Evolutionary conservation across 805 yeast genomes (phyloP), one percentile per base, ranked within the genome.

Genomic region (Sugiyamaella marilandica): DNA sequence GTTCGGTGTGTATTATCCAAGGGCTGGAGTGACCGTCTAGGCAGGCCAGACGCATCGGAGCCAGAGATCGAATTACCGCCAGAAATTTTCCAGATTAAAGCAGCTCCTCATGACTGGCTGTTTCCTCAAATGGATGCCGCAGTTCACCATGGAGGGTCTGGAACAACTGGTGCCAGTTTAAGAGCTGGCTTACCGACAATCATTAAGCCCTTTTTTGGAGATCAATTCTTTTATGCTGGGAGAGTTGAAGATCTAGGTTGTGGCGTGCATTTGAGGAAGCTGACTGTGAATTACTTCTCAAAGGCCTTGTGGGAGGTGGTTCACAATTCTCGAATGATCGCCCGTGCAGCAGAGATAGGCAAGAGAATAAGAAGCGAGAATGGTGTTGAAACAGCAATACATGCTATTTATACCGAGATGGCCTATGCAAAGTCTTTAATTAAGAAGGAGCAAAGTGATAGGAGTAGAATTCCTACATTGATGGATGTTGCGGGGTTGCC

Each of bases 91-190:
- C 82, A 81, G 57, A 72, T 87, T 5, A 94, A 94, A 1, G 65
- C 83, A 9, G 74, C 87, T 11, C 96, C 97, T 0, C 98, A 92
- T 65, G 96, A 90, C 65, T 92, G 98, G 98, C 71, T 92, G 35
- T 92, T 92, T 69, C 85, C 92, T 0, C 82, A 80, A 55, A 74
- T 92, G 43, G 96, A 92, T 69, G 97, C 92, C 0, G 96, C 96
- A 0, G 97, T 92, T 2, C 98, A 92, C 65, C 98, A 92, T 66
- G 98, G 98, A 37, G 98, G 98, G 0, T 85, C 96, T 0, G 98
- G 98, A 1, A 88, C 97, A 0, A 92, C 97, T 0, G 98, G 98
- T 7, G 96, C 97, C 0, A 79, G 95, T 1, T 67, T 92, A 51
- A 74, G 91, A 56, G 85, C 87, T 11, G 98, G 98, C 0, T 67